These are phyloP conservation scores for Agastache rugosa DNA, from an alignment of 257 asterid genomes.

Conservation along the genomic window DNA sequence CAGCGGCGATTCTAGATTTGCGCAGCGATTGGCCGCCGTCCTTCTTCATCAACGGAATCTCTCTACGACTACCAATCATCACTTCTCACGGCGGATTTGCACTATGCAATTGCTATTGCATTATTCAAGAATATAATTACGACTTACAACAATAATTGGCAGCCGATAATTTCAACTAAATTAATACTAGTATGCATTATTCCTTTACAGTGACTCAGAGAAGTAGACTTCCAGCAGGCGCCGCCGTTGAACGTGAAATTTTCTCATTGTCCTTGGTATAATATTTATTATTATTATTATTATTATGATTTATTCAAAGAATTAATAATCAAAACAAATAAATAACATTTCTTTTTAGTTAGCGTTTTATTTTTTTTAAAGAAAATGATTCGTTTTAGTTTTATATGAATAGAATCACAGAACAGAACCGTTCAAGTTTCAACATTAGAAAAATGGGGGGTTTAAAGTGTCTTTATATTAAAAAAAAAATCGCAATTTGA, in stretches of 20 bases:
- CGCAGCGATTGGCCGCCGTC: slow-evolving; percentile 40
- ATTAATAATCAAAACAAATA: background rate
- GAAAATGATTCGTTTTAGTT: background rate
- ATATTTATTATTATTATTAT: background rate
- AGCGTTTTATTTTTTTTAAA: background rate
- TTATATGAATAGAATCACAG: background rate
- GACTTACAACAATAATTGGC: background rate
- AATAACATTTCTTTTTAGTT: too few species aligned
- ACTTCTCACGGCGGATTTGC: slow-evolving; percentile 24
- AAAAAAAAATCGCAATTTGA: too few species aligned
- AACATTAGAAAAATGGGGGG: too few species aligned
- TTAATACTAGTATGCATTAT: background rate
- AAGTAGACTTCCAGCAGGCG: background rate
- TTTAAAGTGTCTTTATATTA: too few species aligned
- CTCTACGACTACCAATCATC: slow-evolving; percentile 48
- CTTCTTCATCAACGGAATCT: slow-evolving; percentile 49
- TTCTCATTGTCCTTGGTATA: too few species aligned
- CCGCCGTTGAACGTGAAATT: background rate
- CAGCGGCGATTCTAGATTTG: slow-evolving; percentile 49
- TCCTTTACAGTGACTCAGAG: background rate
- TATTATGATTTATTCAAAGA: background rate
- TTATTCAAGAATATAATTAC: slow-evolving; percentile 3
- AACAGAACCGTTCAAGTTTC: background rate
- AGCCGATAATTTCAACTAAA: background rate
- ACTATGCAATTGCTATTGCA: slow-evolving; percentile 5